Evolutionary conservation across 2,329 filamentous ascomycete species (phyloP).

Genomic region (Colletotrichum spinosum): DNA sequence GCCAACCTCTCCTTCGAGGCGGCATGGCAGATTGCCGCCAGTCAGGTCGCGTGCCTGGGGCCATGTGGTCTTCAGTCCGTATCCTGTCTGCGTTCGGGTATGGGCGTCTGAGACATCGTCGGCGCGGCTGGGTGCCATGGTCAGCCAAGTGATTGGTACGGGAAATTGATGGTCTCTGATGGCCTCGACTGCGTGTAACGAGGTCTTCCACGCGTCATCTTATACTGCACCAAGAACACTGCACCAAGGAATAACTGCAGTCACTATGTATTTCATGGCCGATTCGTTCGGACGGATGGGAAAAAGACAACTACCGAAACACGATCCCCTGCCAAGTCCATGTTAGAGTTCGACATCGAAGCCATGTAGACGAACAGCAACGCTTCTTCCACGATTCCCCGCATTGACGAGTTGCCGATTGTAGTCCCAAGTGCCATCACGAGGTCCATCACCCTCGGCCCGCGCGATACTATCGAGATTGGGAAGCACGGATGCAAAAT

Average conservation of each 20-base stretch:
- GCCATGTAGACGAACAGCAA: not conserved
- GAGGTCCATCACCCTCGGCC: not conserved
- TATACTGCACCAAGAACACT: not conserved
- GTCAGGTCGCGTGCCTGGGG: constrained; percentile 11
- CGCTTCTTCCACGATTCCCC: constrained; percentile 2
- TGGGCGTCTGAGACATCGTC: not conserved
- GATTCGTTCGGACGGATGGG: not conserved
- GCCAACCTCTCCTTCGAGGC: constrained; percentile 29
- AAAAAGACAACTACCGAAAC: constrained; percentile 11
- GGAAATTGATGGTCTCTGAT: too few species aligned
- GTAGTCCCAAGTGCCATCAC: not conserved
- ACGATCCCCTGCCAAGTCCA: not conserved
- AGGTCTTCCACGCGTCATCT: not conserved
- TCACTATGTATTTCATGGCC: constrained; percentile 2
- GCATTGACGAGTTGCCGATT: not conserved
- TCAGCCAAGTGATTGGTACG: not conserved
- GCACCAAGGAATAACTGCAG: too few species aligned
- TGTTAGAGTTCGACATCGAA: constrained; percentile 1
- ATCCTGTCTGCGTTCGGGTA: not conserved
- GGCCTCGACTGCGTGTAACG: not conserved
- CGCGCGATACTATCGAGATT: not conserved
- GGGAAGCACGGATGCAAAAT: too few species aligned
- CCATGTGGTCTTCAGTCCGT: constrained; percentile 11
- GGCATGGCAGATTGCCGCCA: constrained; percentile 19
- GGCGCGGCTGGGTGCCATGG: constrained; percentile 8